These are phyloP conservation scores for Globisporangium lucens DNA, from an alignment of 352 stramenopile species.

Conservation along the genomic window DNA sequence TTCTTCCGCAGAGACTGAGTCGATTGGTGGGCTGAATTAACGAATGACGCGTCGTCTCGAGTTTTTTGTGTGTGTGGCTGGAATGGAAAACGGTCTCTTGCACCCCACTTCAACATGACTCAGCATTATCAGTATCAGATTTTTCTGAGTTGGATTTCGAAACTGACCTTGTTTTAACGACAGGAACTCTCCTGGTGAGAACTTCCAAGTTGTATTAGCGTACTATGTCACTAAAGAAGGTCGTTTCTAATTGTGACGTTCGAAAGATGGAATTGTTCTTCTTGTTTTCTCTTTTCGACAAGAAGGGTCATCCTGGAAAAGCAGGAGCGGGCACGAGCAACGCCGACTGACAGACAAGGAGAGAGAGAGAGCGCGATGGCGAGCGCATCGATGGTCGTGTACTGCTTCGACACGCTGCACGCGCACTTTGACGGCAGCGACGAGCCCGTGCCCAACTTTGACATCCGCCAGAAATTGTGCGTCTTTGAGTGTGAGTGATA, in stretches of 20 bases:
- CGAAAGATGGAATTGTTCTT: not conserved
- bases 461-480: conserved; percentile 58
- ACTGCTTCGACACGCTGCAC: conserved; percentile 81
- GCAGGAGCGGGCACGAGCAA: not conserved
- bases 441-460: conserved; percentile 53
- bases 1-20: conserved; percentile 46
- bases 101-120: conserved; percentile 5
- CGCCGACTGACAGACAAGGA: not conserved
- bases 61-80: not conserved
- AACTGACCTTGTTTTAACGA: not conserved
- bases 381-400: conserved; percentile 77
- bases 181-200: too few relatives aligned
- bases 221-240: not conserved
- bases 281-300: not conserved
- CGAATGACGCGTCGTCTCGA: not conserved
- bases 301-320: conserved; percentile 1
- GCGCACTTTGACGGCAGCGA: conserved; percentile 55
- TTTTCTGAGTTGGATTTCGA: not conserved
- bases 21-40: not conserved
- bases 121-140: not conserved
- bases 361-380: conserved; percentile 39
- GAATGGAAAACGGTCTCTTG: not conserved
- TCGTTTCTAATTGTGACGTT: not conserved
- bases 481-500: conserved; percentile 1
- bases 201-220: too few relatives aligned